Conservation (phyloP, 306 rosid species). For the Nissolia schottii region DNA sequence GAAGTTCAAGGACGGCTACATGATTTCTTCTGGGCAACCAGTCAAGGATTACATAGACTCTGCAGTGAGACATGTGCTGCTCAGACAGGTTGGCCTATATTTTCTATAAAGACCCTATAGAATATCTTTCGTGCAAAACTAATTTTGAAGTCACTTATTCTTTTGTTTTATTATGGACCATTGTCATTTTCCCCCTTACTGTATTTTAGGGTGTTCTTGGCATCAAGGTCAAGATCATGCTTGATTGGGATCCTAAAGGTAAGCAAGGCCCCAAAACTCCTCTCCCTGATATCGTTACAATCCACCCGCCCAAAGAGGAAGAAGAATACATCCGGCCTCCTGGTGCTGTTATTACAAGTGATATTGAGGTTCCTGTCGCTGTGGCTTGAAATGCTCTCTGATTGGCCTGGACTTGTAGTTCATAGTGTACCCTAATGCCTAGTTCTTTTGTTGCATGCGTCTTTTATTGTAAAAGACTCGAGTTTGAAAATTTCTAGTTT, state of each 20-base stretch:
- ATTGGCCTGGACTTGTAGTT: background rate
- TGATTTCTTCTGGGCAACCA: constrained; percentile 80
- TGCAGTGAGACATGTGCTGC: constrained; percentile 72
- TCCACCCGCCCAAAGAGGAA: constrained; percentile 66
- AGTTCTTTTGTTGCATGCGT: background rate
- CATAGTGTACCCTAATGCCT: background rate
- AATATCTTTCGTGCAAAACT: background rate
- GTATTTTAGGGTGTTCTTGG: constrained; percentile 45
- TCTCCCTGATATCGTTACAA: constrained; percentile 51
- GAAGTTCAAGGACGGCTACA: constrained; percentile 78
- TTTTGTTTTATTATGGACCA: background rate
- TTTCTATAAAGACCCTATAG: background rate
- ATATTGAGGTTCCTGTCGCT: constrained; percentile 38
- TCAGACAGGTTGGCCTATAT: constrained; percentile 55
- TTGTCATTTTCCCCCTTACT: background rate
- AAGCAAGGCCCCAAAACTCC: constrained; percentile 57
- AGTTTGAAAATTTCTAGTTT: background rate
- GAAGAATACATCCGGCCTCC: constrained; percentile 39
- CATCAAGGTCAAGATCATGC: constrained; percentile 58
- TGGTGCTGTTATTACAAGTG: constrained; percentile 28
- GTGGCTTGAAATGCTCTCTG: constrained; percentile 20
- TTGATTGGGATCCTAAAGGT: constrained; percentile 62
- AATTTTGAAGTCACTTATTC: background rate
- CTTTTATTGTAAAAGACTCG: background rate
- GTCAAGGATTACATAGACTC: constrained; percentile 71